A percentile compares a stretch with the other conserved stretches of the same genome.
phyloP scores from a whole-genome alignment of 75 land plant genomes.

The Cunninghamia lanceolata region DNA sequence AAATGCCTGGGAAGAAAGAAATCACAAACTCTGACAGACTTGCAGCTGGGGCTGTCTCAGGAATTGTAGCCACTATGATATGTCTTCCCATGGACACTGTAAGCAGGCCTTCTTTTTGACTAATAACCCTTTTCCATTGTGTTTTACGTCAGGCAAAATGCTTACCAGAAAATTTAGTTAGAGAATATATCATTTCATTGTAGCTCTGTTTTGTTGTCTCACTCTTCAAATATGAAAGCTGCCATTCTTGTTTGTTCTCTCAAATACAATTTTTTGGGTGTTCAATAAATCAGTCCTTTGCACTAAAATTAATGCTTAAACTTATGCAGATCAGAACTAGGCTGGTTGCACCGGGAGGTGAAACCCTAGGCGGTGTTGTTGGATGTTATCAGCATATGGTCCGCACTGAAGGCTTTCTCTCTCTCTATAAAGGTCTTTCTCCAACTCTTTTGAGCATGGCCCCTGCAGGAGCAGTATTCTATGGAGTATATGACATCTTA shows the following conservation, averaged over 20 bases:
- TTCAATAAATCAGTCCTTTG: neutral
- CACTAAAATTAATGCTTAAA: constrained; percentile 4
- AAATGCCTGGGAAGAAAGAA: constrained; percentile 13
- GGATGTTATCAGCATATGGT: constrained; percentile 45
- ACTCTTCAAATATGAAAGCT: neutral
- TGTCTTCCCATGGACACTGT: constrained; percentile 59
- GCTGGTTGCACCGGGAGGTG: constrained; percentile 54
- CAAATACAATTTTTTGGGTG: neutral
- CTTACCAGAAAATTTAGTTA: neutral
- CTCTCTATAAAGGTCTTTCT: constrained; percentile 43
- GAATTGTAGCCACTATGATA: constrained; percentile 39
- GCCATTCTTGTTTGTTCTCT: neutral
- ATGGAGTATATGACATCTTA: constrained; percentile 56
- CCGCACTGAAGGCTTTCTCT: constrained; percentile 31
- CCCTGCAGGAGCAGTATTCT: constrained; percentile 54
- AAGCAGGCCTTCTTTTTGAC: constrained; percentile 6
- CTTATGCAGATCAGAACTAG: constrained; percentile 48
- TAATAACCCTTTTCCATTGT: neutral
- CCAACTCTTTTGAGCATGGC: constrained; percentile 50
- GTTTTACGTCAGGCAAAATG: neutral
- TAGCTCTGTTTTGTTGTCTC: neutral
- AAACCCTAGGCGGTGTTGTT: constrained; percentile 41
- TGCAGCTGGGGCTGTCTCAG: constrained; percentile 47
- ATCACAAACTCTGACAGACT: constrained; percentile 41
- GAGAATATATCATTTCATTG: neutral